A percentile compares a stretch with the other conserved stretches of the same genome.
Conservation (phyloP, 2,329 filamentous ascomycete species). For the Botrytis fabae region DNA sequence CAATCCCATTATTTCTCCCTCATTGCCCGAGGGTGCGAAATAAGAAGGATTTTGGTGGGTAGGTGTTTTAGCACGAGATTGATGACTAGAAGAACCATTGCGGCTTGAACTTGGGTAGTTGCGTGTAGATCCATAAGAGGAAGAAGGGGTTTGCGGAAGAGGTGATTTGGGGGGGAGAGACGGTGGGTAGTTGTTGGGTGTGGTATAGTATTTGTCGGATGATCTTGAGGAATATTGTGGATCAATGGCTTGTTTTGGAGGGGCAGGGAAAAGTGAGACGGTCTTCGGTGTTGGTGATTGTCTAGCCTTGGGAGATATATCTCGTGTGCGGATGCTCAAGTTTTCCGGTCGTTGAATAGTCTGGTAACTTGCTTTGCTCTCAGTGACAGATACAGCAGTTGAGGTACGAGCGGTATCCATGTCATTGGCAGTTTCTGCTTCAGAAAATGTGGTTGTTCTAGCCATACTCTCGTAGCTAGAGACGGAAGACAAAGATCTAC, state of each 20-base stretch:
- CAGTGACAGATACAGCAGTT: slow-evolving; percentile 1
- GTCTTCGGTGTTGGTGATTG: background rate
- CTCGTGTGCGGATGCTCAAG: slow-evolving; percentile 15
- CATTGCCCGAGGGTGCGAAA: background rate
- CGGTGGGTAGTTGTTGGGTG: background rate
- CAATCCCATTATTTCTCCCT: background rate
- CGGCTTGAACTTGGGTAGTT: background rate
- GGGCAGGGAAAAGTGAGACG: slow-evolving; percentile 13
- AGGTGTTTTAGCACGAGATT: background rate
- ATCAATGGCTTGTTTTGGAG: slow-evolving; percentile 10
- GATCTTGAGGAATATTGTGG: background rate
- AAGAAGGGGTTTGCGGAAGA: slow-evolving; percentile 9
- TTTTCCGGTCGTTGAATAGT: slow-evolving; percentile 8
- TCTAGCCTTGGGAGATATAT: background rate
- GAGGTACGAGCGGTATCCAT: background rate
- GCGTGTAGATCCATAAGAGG: background rate
- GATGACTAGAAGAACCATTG: background rate
- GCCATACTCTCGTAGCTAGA: slow-evolving; percentile 21
- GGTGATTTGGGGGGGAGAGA: background rate
- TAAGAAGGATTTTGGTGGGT: background rate
- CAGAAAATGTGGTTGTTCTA: slow-evolving; percentile 18
- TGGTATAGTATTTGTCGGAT: background rate
- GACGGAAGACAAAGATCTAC: background rate
- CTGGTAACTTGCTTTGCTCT: slow-evolving; percentile 19
- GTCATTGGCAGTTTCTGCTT: slow-evolving; percentile 17